These are phyloP conservation scores for Phlebiopsis flavidoalba DNA, from an alignment of 768 basidiomycete genomes.

Conservation along the genomic window DNA sequence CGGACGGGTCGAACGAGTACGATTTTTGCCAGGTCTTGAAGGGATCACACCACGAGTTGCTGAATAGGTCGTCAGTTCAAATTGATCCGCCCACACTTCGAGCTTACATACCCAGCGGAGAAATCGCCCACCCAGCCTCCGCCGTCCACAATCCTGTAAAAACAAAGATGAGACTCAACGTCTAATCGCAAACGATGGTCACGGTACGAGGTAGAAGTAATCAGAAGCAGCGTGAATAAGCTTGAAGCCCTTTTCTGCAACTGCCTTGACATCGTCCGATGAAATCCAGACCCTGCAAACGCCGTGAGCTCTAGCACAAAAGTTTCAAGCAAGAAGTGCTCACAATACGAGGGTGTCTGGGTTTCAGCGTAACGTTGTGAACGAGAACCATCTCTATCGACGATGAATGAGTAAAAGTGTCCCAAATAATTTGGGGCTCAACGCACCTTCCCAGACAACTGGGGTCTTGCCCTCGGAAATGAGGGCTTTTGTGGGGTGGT, in stretches of 20 bases:
- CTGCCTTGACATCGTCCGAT: slow-evolving; percentile 51
- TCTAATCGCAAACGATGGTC: neutral
- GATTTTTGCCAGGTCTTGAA: slow-evolving; percentile 79
- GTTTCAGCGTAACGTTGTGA: slow-evolving; percentile 28
- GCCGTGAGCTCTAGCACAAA: neutral
- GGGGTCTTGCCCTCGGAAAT: slow-evolving; percentile 38
- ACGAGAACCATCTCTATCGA: slow-evolving; percentile 30
- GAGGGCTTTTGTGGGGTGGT: slow-evolving; percentile 30
- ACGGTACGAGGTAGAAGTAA: slow-evolving; percentile 68
- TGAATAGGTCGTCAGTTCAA: slow-evolving; percentile 11
- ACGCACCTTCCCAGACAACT: slow-evolving; percentile 40
- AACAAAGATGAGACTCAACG: neutral
- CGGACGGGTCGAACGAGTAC: slow-evolving; percentile 68
- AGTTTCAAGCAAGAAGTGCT: slow-evolving; percentile 11
- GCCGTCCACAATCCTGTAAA: slow-evolving; percentile 58
- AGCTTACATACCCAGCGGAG: slow-evolving; percentile 24
- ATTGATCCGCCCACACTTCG: neutral
- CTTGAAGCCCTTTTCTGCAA: slow-evolving; percentile 51
- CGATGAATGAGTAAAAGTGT: neutral
- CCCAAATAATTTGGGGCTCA: neutral
- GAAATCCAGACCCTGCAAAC: slow-evolving; percentile 63
- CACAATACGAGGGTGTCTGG: slow-evolving; percentile 50
- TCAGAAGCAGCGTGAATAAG: slow-evolving; percentile 69
- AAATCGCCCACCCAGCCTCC: slow-evolving; percentile 64
- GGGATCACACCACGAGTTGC: slow-evolving; percentile 72